Base-by-base conservation (phyloP, 306 rosid species). In the Prunus dulcis region DNA sequence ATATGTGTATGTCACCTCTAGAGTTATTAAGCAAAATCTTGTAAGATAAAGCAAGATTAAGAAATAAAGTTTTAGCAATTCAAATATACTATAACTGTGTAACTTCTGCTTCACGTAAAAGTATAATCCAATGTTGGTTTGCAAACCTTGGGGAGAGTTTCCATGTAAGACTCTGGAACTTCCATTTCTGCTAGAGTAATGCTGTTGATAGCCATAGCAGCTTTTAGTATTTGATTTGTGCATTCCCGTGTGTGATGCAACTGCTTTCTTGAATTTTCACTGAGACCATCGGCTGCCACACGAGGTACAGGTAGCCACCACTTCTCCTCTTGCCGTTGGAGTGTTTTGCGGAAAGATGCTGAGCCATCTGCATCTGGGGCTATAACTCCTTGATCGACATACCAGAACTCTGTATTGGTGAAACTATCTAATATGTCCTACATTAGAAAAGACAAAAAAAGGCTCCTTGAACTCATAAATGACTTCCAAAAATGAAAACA, bases 251-350 rank as follows among this genome's bases (percentile, higher is more conserved):
- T 92, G 83, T 92, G 86, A 81, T 87, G 87, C 92, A 95, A 81
- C 73, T 89, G 91, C 80, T 90, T 92, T 69, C 97, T 92, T 3
- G 96, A 89, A 65, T 62, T 82, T 81, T 89, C 96, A 4, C 85
- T 55, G n/a, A 94, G 89, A 64, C 97, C 98, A 2, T 87, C 84
- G 17, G 91, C 79, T 3, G 96, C 93, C 23, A 94, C 96, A 19
- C 96, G 96, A 4, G 97, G 98, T 12, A 92, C 97, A 0, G 97
- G 97, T 1, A 94, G 92, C 99, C 99, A 92, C 99, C 99, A 95
- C 79, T 95, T 95, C 82, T 95, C 99, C 63, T 95, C 97, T 84
- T 95, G 96, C 75, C 97, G 80, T 63, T 90, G 97, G 66, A 89
- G 64, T 22, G 87, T 72, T 79, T 84, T 92, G 74, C 89, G 95